Percentiles rank a stretch among this genome's conserved stretches.
Evolutionary conservation across 768 basidiomycete genomes (phyloP).

Genomic region (Daedalea quercina): DNA sequence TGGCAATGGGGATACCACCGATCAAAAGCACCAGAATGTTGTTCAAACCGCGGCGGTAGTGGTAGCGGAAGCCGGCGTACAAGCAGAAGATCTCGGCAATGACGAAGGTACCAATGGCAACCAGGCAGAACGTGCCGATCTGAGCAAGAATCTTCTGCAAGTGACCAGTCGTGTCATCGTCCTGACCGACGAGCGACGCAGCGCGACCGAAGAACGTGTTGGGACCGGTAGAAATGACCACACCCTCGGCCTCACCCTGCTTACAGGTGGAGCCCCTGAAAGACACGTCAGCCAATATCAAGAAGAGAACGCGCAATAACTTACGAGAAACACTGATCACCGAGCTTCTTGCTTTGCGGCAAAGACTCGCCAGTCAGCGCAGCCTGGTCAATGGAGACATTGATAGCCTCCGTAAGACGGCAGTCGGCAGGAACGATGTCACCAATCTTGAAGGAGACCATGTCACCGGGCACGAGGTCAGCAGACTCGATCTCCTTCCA

Average conservation of each 20-base stretch:
- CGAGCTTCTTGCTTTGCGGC: constrained; percentile 90
- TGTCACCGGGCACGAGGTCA: constrained; percentile 89
- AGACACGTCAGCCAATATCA: constrained; percentile 6
- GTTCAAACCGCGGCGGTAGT: constrained; percentile 91
- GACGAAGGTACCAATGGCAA: constrained; percentile 97
- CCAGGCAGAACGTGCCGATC: constrained; percentile 96
- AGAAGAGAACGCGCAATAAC: constrained; percentile 27
- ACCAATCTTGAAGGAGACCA: constrained; percentile 98
- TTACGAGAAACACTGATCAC: constrained; percentile 97
- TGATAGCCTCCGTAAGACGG: constrained; percentile 93
- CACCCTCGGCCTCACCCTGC: constrained; percentile 97
- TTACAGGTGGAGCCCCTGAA: constrained; percentile 95
- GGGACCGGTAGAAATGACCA: constrained; percentile 95
- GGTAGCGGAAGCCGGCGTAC: constrained; percentile 89
- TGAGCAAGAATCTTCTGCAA: constrained; percentile 77
- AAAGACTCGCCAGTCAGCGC: constrained; percentile 97
- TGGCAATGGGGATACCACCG: constrained; percentile 99
- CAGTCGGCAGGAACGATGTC: constrained; percentile 98
- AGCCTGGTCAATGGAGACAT: constrained; percentile 97
- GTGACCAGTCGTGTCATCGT: constrained; percentile 97
- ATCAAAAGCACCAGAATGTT: constrained; percentile 98
- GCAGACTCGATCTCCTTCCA: constrained; percentile 93
- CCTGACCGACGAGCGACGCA: constrained; percentile 99
- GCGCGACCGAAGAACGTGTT: constrained; percentile 99
- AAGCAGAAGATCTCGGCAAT: constrained; percentile 97